phyloP scores from a whole-genome alignment of 331 rosid species.

The Phaseolus coccineus region DNA sequence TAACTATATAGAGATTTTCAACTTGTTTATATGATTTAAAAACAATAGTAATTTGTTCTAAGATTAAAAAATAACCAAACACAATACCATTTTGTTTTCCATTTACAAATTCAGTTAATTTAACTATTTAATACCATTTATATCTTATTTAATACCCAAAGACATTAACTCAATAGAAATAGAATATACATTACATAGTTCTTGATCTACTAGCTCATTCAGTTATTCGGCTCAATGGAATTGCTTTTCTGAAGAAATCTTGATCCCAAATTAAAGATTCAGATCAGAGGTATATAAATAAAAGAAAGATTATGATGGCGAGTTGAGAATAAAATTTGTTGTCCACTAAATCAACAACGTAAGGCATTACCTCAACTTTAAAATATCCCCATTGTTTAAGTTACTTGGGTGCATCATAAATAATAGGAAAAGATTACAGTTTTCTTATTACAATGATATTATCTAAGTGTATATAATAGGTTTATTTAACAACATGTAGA shows the following conservation, averaged over 20 bases:
- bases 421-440: background rate
- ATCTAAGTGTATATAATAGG: too few relatives aligned
- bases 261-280: conserved; percentile 15
- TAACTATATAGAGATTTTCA: too few relatives aligned
- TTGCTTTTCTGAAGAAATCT: conserved; percentile 24
- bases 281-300: background rate
- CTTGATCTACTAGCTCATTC: conserved; percentile 11
- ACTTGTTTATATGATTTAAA: too few relatives aligned
- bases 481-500: too few relatives aligned
- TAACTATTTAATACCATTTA: too few relatives aligned
- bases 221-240: conserved; percentile 1
- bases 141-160: too few relatives aligned
- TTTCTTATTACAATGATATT: too few relatives aligned
- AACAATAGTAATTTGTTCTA: too few relatives aligned
- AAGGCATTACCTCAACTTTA: conserved; percentile 40
- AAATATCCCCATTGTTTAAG: conserved; percentile 31
- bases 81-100: too few relatives aligned
- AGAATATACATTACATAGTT: conserved; percentile 27
- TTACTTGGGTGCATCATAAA: background rate
- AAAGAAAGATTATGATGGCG: conserved; percentile 12
- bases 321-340: conserved; percentile 7
- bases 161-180: background rate
- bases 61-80: too few relatives aligned
- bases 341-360: conserved; percentile 34
- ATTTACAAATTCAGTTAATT: too few relatives aligned